A percentile compares a stretch with the other conserved stretches of the same genome.
These are phyloP conservation scores for Gaultheria prostrata DNA, from an alignment of 148 eudicot species.

Conservation along the genomic window DNA sequence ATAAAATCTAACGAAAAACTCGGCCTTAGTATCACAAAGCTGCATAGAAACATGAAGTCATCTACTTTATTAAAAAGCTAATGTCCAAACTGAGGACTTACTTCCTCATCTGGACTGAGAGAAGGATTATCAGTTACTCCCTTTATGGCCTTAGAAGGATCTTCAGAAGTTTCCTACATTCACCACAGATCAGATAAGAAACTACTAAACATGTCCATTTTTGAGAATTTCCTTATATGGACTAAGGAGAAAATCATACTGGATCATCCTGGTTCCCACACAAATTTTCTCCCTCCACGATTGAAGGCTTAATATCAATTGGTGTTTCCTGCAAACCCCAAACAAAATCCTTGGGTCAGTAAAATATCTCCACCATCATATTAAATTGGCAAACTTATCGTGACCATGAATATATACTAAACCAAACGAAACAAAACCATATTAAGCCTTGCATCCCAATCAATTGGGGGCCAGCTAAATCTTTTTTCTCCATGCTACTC, in stretches of 20 bases:
- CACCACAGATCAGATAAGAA: conserved; percentile 13
- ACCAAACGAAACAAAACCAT: background rate
- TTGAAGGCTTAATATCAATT: conserved; percentile 31
- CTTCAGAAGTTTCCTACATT: conserved; percentile 30
- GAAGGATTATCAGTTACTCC: conserved; percentile 25
- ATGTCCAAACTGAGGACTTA: conserved; percentile 14
- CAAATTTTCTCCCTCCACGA: conserved; percentile 24
- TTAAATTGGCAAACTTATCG: background rate
- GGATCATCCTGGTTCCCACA: conserved; percentile 28
- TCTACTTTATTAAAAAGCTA: background rate
- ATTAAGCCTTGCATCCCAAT: background rate
- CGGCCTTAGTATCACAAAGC: too few species aligned
- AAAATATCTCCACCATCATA: background rate
- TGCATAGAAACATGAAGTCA: background rate
- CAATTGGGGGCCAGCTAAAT: background rate
- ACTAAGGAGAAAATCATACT: conserved; percentile 30
- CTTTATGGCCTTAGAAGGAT: conserved; percentile 26
- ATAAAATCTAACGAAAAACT: too few species aligned
- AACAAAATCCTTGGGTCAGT: conserved; percentile 1
- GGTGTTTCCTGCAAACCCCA: conserved; percentile 33
- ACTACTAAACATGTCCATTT: background rate
- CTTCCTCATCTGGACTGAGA: conserved; percentile 28
- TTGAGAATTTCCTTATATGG: background rate
- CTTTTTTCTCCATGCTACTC: background rate
- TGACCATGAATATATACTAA: background rate